Percentiles rank a stretch among this genome's conserved stretches.
Conservation (phyloP, 2,329 filamentous ascomycete species). For the Epichloe glyceriae region DNA sequence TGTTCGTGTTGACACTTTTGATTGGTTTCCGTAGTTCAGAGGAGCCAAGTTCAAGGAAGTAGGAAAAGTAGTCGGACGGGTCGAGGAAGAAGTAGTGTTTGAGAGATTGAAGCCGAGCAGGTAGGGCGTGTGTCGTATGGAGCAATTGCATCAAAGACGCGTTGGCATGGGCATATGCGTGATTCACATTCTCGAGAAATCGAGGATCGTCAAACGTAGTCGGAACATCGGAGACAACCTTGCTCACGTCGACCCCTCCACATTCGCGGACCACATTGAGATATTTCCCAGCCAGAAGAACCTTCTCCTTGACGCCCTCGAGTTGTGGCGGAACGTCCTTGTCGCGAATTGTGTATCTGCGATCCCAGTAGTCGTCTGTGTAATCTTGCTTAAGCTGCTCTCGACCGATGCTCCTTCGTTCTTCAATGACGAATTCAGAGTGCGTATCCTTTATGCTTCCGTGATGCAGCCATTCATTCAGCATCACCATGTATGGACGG, state of each 20-base stretch:
- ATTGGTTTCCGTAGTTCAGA: conserved; percentile 86
- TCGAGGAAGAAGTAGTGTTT: conserved; percentile 99
- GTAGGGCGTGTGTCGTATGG: conserved; percentile 82
- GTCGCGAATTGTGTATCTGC: conserved; percentile 87
- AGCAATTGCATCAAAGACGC: conserved; percentile 83
- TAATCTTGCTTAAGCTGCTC: conserved; percentile 92
- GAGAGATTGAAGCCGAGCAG: conserved; percentile 72
- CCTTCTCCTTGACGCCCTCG: conserved; percentile 82
- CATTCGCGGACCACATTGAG: conserved; percentile 96
- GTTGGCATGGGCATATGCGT: conserved; percentile 89
- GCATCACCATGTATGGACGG: conserved; percentile 91
- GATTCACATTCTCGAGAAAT: conserved; percentile 92
- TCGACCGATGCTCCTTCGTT: conserved; percentile 86
- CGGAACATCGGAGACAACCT: conserved; percentile 78
- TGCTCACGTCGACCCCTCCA: conserved; percentile 86
- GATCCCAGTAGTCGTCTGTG: conserved; percentile 98
- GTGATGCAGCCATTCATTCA: conserved; percentile 97
- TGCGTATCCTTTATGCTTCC: conserved; percentile 92
- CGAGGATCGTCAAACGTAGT: conserved; percentile 81
- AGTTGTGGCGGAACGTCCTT: conserved; percentile 86
- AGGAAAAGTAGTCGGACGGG: conserved; percentile 93
- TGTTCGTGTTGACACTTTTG: conserved; percentile 78
- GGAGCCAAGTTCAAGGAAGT: conserved; percentile 84
- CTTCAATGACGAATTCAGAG: conserved; percentile 85
- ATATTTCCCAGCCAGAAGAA: conserved; percentile 90